Evolutionary conservation across 1,284 basidiomycete genomes (phyloP).

Genomic region (Sphagnurus paluster): DNA sequence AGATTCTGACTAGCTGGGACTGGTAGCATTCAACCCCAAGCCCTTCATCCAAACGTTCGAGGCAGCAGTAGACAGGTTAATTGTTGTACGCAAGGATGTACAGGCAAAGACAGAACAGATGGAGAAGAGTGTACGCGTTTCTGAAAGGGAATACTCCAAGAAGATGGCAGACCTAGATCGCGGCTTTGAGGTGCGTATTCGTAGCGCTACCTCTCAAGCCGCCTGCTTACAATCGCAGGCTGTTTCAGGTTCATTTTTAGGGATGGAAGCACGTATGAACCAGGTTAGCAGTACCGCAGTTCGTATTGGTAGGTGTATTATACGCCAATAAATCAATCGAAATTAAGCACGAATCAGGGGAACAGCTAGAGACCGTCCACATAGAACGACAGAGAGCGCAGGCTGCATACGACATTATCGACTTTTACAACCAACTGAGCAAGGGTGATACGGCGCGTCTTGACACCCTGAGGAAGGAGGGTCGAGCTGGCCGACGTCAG

Average conservation of each 20-base stretch:
- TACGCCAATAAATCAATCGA: neutral
- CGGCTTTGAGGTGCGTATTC: conserved; percentile 77
- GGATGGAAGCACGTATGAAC: conserved; percentile 87
- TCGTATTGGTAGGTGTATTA: conserved; percentile 71
- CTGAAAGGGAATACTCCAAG: conserved; percentile 93
- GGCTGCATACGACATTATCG: conserved; percentile 92
- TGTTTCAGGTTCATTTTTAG: conserved; percentile 80
- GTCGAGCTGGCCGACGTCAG: conserved; percentile 83
- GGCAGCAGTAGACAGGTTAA: conserved; percentile 83
- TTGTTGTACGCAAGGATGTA: conserved; percentile 84
- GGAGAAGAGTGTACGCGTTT: conserved; percentile 87
- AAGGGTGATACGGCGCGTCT: conserved; percentile 80
- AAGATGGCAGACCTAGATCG: conserved; percentile 91
- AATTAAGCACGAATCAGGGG: conserved; percentile 54
- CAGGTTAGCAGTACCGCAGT: conserved; percentile 95
- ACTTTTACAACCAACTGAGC: conserved; percentile 93
- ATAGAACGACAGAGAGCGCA: conserved; percentile 91
- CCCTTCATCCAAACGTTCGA: conserved; percentile 95
- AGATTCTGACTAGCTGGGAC: too few species aligned
- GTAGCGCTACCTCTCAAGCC: neutral
- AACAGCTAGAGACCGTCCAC: conserved; percentile 95
- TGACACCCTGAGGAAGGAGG: conserved; percentile 83
- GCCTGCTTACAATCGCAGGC: conserved; percentile 44
- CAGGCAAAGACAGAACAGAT: conserved; percentile 87
- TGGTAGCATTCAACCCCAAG: conserved; percentile 90